A percentile compares a stretch with the other conserved stretches of the same genome.
Conservation (phyloP, 1,139 yeast species). For the Suhomyces yuchorum region DNA sequence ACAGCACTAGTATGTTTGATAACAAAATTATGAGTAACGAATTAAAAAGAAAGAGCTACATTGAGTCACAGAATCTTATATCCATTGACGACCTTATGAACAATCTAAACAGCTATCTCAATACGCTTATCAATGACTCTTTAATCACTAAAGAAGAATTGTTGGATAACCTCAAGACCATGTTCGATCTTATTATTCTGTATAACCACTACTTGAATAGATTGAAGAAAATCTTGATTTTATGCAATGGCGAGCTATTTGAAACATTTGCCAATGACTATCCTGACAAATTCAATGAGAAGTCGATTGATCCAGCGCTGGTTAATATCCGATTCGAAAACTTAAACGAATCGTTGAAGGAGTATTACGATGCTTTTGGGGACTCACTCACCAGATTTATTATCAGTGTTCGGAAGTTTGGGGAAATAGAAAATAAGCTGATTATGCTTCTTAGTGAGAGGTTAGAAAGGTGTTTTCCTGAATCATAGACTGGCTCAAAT, state of each 20-base stretch:
- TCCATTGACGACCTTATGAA: conserved; percentile 56
- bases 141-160: conserved; percentile 64
- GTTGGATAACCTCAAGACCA: conserved; percentile 47
- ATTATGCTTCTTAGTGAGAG: conserved; percentile 55
- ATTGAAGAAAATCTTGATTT: conserved; percentile 56
- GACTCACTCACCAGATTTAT: conserved; percentile 56
- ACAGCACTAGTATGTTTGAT: conserved; percentile 36
- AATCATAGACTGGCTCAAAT: conserved; percentile 12
- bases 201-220: conserved; percentile 58
- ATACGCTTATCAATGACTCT: conserved; percentile 67
- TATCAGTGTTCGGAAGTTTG: conserved; percentile 55
- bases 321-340: conserved; percentile 44
- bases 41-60: conserved; percentile 8
- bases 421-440: conserved; percentile 65
- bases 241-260: conserved; percentile 51
- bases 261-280: conserved; percentile 39
- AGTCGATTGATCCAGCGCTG: conserved; percentile 39
- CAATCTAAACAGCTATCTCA: conserved; percentile 59
- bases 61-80: conserved; percentile 10
- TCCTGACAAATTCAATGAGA: conserved; percentile 43
- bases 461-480: conserved; percentile 48
- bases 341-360: conserved; percentile 51
- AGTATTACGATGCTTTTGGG: conserved; percentile 57
- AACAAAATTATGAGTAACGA: conserved; percentile 24
- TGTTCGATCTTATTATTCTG: conserved; percentile 51